These are phyloP conservation scores for Henckelia pumila DNA, from an alignment of 257 asterid genomes.

Conservation along the genomic window DNA sequence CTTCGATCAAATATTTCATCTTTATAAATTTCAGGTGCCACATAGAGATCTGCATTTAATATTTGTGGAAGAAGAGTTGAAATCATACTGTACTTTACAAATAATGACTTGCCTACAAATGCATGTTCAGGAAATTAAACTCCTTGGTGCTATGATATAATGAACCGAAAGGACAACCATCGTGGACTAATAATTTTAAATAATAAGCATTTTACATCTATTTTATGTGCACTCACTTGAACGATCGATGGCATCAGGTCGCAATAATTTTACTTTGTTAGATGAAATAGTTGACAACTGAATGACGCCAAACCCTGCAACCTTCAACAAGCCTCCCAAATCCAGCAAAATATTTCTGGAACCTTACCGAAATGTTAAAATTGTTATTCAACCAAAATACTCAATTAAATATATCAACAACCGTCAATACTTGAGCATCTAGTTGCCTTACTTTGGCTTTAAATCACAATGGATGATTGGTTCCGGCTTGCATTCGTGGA, in stretches of 20 bases:
- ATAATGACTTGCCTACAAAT: background rate
- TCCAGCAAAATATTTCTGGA: slow-evolving; percentile 99
- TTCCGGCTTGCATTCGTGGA: slow-evolving; percentile 96
- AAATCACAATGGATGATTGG: slow-evolving; percentile 89
- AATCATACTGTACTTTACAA: background rate
- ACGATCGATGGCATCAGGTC: slow-evolving; percentile 69
- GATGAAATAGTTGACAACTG: slow-evolving; percentile 62
- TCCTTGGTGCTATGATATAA: background rate
- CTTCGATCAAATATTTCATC: slow-evolving; percentile 74
- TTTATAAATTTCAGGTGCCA: slow-evolving; percentile 81
- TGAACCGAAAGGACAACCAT: background rate
- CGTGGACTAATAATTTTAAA: background rate
- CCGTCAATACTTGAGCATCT: slow-evolving; percentile 45
- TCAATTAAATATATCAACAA: background rate
- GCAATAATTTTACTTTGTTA: slow-evolving; percentile 69
- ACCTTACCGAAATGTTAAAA: slow-evolving; percentile 78
- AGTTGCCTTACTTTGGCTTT: slow-evolving; percentile 94
- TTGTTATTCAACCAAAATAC: slow-evolving; percentile 34
- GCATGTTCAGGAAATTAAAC: background rate
- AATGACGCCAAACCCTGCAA: slow-evolving; percentile 84
- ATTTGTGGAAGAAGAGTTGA: slow-evolving; percentile 10
- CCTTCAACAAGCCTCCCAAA: slow-evolving; percentile 93
- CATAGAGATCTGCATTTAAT: slow-evolving; percentile 52
- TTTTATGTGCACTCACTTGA: slow-evolving; percentile 53
- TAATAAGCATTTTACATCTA: background rate